These are phyloP conservation scores for Thelonectria discophora DNA, from an alignment of 2,329 filamentous ascomycete genomes.

Conservation along the genomic window DNA sequence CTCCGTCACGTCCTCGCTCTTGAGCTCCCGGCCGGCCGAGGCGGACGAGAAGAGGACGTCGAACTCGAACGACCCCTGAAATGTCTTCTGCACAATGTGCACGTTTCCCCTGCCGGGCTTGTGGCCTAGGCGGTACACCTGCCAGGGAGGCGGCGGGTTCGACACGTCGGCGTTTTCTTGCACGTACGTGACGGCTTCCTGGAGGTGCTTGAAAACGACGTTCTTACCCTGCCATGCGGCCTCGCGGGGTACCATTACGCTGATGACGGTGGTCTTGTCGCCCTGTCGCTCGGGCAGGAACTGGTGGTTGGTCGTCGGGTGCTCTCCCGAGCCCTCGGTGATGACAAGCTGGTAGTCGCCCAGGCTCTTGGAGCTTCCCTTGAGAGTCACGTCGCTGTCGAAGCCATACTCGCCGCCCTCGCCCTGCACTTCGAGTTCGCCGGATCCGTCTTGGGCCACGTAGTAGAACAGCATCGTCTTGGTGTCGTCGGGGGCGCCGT, in stretches of 20 bases:
- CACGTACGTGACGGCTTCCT: slow-evolving; percentile 59
- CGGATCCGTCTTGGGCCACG: slow-evolving; percentile 80
- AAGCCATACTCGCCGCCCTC: slow-evolving; percentile 61
- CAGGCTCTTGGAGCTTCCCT: slow-evolving; percentile 74
- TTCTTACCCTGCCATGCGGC: slow-evolving; percentile 86
- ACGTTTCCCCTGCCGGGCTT: slow-evolving; percentile 76
- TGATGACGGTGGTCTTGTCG: slow-evolving; percentile 79
- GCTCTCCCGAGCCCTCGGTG: slow-evolving; percentile 72
- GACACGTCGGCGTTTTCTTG: slow-evolving; percentile 61
- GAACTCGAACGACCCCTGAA: slow-evolving; percentile 90
- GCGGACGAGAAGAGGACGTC: slow-evolving; percentile 89
- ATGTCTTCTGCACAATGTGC: slow-evolving; percentile 91
- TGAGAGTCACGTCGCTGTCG: slow-evolving; percentile 70
- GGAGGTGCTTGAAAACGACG: slow-evolving; percentile 63
- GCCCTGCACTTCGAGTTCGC: slow-evolving; percentile 66
- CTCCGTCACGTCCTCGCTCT: slow-evolving; percentile 71
- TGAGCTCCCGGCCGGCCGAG: slow-evolving; percentile 66
- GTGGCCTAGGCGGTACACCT: slow-evolving; percentile 82
- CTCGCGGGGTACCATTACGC: slow-evolving; percentile 71
- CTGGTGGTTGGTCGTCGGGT: slow-evolving; percentile 71
- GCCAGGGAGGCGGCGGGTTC: slow-evolving; percentile 83
- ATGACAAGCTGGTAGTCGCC: slow-evolving; percentile 83
- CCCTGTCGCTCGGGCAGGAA: slow-evolving; percentile 74
- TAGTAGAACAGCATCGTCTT: slow-evolving; percentile 87
- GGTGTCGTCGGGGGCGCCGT: slow-evolving; percentile 71